These are phyloP conservation scores for Castanea mollissima DNA, from an alignment of 306 rosid species.

Conservation along the genomic window DNA sequence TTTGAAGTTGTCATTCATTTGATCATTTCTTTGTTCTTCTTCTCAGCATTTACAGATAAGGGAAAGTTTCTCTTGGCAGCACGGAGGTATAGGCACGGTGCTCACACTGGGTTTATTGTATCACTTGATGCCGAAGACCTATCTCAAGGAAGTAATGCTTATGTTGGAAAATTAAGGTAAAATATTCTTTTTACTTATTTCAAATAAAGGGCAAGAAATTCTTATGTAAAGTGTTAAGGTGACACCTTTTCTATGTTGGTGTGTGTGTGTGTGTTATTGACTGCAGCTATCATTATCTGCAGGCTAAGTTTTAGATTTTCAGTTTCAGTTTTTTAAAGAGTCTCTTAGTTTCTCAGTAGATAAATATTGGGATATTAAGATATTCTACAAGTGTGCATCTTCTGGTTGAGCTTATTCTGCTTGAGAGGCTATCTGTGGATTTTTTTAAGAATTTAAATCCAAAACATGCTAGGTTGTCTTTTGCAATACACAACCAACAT, in stretches of 20 bases:
- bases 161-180: constrained; percentile 92
- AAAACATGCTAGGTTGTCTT: not conserved
- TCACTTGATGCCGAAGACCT: constrained; percentile 87
- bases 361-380: not conserved
- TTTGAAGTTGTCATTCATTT: constrained; percentile 17
- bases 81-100: constrained; percentile 84
- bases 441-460: not conserved
- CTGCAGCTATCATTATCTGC: not conserved
- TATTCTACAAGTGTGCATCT: not conserved
- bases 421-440: not conserved
- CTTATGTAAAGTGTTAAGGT: constrained; percentile 1
- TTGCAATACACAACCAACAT: too few species aligned
- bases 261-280: not conserved
- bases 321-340: not conserved
- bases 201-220: constrained; percentile 17
- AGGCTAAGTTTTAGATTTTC: not conserved
- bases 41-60: constrained; percentile 81
- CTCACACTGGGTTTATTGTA: constrained; percentile 84
- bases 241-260: not conserved
- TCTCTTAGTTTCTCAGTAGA: not conserved
- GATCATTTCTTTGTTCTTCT: not conserved
- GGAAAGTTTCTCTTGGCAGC: constrained; percentile 97
- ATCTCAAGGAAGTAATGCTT: constrained; percentile 97
- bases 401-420: not conserved
- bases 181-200: constrained; percentile 5